phyloP scores from a whole-genome alignment of 2,329 filamentous ascomycete genomes.

The Fusarium chaquense region DNA sequence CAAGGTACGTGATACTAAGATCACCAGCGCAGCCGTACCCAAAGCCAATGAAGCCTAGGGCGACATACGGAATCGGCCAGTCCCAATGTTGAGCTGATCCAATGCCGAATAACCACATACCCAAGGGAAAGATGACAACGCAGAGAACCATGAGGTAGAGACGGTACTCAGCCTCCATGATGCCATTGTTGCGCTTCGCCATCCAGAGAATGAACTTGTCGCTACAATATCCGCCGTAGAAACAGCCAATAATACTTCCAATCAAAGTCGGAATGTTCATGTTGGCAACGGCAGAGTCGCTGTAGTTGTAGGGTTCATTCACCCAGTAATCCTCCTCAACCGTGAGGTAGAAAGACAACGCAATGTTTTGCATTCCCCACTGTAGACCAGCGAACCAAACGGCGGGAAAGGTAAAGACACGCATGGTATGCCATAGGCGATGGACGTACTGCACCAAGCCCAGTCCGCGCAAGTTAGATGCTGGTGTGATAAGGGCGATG shows the following conservation, averaged over 20 bases:
- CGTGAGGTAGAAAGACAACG: constrained; percentile 69
- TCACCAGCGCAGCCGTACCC: constrained; percentile 70
- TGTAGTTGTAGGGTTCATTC: constrained; percentile 66
- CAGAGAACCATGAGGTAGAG: constrained; percentile 64
- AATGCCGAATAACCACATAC: constrained; percentile 66
- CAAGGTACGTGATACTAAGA: constrained; percentile 65
- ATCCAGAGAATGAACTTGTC: constrained; percentile 68
- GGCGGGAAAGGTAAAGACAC: constrained; percentile 69
- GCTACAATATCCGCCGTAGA: constrained; percentile 68
- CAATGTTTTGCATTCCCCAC: constrained; percentile 71
- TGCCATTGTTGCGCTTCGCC: constrained; percentile 63
- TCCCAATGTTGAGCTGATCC: constrained; percentile 62
- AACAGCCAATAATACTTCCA: constrained; percentile 66
- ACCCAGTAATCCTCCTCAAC: constrained; percentile 69
- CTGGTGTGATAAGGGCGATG: constrained; percentile 67
- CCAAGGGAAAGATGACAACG: constrained; percentile 62
- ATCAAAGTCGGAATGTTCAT: constrained; percentile 69
- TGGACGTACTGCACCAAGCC: constrained; percentile 66
- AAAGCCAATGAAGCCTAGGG: constrained; percentile 68
- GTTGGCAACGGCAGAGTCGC: constrained; percentile 64
- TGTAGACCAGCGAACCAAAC: constrained; percentile 69
- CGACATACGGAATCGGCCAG: constrained; percentile 67
- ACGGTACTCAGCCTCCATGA: constrained; percentile 67
- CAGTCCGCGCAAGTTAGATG: constrained; percentile 64
- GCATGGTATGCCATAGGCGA: constrained; percentile 66